phyloP scores from a whole-genome alignment of 768 basidiomycete species.

The Mycena leptocephala region DNA sequence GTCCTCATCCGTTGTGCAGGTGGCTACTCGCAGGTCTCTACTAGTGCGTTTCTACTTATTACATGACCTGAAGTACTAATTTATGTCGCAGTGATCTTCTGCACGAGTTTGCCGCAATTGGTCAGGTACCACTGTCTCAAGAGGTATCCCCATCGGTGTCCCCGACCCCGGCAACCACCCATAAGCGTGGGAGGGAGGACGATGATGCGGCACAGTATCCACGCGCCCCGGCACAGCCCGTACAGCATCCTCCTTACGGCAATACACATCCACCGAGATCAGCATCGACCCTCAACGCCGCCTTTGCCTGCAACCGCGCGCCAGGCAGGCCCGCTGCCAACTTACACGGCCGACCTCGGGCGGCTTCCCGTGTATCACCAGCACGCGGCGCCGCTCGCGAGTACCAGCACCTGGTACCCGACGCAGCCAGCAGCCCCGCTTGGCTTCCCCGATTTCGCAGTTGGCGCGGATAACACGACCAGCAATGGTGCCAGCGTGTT shows the following conservation, averaged over 20 bases:
- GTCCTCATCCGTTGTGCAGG: background rate
- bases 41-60: background rate
- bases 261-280: background rate
- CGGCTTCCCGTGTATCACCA: constrained; percentile 19
- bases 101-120: constrained; percentile 23
- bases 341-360: constrained; percentile 24
- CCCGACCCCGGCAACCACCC: background rate
- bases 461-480: background rate
- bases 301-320: background rate
- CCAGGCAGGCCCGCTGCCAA: constrained; percentile 3
- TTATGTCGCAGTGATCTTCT: constrained; percentile 24
- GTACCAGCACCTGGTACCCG: constrained; percentile 25
- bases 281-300: background rate
- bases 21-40: constrained; percentile 28
- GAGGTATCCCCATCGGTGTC: background rate
- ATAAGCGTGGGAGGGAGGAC: background rate
- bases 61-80: background rate
- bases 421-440: constrained; percentile 15
- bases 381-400: background rate
- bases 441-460: constrained; percentile 19
- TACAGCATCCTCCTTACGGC: background rate
- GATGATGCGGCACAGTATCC: background rate
- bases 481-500: background rate
- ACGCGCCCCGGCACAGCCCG: background rate
- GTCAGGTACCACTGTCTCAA: constrained; percentile 24